Base-by-base conservation (phyloP, 192 early-diverging fungal genomes). In the Podila epigama region DNA sequence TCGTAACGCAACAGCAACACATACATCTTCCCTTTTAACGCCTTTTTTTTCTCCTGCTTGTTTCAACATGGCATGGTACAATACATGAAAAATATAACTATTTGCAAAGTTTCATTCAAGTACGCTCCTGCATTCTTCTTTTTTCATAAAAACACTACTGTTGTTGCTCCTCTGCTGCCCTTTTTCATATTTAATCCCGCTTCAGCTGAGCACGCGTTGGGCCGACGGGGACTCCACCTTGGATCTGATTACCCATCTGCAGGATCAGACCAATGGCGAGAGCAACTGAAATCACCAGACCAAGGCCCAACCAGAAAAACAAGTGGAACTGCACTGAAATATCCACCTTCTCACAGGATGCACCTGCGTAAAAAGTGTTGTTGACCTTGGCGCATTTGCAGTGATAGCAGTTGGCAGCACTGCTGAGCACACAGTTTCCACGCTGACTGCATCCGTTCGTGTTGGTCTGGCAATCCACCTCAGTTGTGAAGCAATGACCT, bases 171-270 rank as follows among this genome's bases (percentile, higher is more conserved):
- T 35, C 60, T n/a, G 40, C 58, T 40, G 20, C 31, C 12, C 16
- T 22, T 27, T 41, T 40, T 58, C 41, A 41, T 16, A 41, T 58
- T 25, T 68, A 77, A 51, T 77, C 73, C 39, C 73, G 57, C 61
- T 77, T 77, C 55, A 77, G 27, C 51, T 77, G 60, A 37, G 65
- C 66, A 16, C 73, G 56, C 20, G 73, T 77, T n/a, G 73, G 73
- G 58, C 73, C 73, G 37, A 77, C 61, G 5, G 73, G 73, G 4
- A 77, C 73, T 8, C 73, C 73, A 31, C 73, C 73, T 18, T 77
- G 66, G 12, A 60, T 58, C 60, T 63, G 55, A 16, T 42, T 68
- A 10, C 73, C 73, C 73, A 77, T 77, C 60, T 68, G 66, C 33
- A 77, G 8, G 50, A 77, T 68, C 50, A 77, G 36, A 0, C 73